These are phyloP conservation scores for Auricularia heimuer DNA, from an alignment of 768 basidiomycete species.

Conservation along the genomic window DNA sequence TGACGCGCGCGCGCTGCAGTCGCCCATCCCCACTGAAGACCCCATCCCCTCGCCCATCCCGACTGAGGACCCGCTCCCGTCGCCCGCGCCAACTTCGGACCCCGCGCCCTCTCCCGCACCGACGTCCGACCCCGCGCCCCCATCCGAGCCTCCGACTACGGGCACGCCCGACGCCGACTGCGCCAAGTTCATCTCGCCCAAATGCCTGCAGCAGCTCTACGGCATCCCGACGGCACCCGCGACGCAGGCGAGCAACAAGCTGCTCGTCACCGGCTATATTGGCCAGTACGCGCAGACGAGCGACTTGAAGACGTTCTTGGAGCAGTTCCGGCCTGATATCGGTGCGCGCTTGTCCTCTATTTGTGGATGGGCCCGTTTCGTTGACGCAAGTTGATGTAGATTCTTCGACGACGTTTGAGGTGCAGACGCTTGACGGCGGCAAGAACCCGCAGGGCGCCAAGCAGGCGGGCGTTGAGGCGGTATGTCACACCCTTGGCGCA, in stretches of 20 bases:
- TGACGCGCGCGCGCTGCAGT: too few relatives aligned
- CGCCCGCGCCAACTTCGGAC: not conserved
- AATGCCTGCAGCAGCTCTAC: slow-evolving; percentile 28
- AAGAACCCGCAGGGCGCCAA: slow-evolving; percentile 20
- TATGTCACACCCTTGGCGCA: slow-evolving; percentile 7
- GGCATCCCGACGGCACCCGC: slow-evolving; percentile 24
- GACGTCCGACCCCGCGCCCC: not conserved
- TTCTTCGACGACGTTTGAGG: slow-evolving; percentile 23
- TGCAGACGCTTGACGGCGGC: slow-evolving; percentile 30
- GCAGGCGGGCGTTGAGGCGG: slow-evolving; percentile 28
- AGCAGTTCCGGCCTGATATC: slow-evolving; percentile 24
- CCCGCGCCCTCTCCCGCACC: not conserved
- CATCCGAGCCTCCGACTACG: slow-evolving; percentile 7
- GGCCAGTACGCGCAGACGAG: slow-evolving; percentile 22
- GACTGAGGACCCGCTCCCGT: not conserved
- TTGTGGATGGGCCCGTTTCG: too few relatives aligned
- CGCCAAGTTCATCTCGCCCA: slow-evolving; percentile 20
- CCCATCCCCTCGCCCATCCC: not conserved
- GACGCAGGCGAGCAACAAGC: slow-evolving; percentile 19
- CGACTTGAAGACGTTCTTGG: slow-evolving; percentile 16
- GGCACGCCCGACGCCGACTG: slow-evolving; percentile 14
- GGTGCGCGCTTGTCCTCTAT: not conserved
- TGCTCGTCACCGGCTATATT: slow-evolving; percentile 27
- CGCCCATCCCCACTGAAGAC: too few relatives aligned
- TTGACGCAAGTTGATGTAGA: too few relatives aligned